Base-by-base conservation (phyloP, 1,139 yeast species). In the Kurtzmaniella quercitrusa region DNA sequence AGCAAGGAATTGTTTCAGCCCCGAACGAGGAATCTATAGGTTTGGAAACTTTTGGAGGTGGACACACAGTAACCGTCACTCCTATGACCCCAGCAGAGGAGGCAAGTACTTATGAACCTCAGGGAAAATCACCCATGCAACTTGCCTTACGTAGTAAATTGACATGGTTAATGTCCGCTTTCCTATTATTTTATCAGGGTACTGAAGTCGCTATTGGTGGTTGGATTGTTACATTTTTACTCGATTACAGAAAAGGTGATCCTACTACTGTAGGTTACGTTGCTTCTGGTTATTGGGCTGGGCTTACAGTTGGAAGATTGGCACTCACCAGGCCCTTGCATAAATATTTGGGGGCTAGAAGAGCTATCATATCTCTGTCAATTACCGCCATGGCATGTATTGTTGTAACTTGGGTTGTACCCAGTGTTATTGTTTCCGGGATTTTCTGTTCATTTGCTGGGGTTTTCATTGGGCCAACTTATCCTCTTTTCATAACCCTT, bases 221-320 rank as follows among this genome's bases (percentile, higher is more conserved):
- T 25, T 84, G 89, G 89, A 73, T 80, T 31, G 84, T 82, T 34
- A 79, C 89, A 0, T 83, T 71, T 51, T 66, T 83, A 53, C 69
- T 80, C 39, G 77, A 75, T 41, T 79, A 78, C 51, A 68, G 88
- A 39, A 65, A 68, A 39, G 85, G 82, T 1, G 59, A 65, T 42
- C 55, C 63, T 3, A 49, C 56, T 0, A 60, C 73, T 3, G 73
- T 75, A 44, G 88, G 89, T 16, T 82, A 81, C 54, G 82, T 82
- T 25, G 77, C 85, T 2, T 78, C 88, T 8, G 89, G 89, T 0
- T 82, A 77, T 52, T 84, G 89, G 90, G 80, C 74, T 11, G 91
- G 90, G 6, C 63, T 84, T 33, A 81, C 88, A 0, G 34, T 80
- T 2, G 89, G 89, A 1, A 59, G 90, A 42, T 61, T 83, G 25